These are phyloP conservation scores for Malassezia slooffiae DNA, from an alignment of 1,284 basidiomycete species.

Conservation along the genomic window DNA sequence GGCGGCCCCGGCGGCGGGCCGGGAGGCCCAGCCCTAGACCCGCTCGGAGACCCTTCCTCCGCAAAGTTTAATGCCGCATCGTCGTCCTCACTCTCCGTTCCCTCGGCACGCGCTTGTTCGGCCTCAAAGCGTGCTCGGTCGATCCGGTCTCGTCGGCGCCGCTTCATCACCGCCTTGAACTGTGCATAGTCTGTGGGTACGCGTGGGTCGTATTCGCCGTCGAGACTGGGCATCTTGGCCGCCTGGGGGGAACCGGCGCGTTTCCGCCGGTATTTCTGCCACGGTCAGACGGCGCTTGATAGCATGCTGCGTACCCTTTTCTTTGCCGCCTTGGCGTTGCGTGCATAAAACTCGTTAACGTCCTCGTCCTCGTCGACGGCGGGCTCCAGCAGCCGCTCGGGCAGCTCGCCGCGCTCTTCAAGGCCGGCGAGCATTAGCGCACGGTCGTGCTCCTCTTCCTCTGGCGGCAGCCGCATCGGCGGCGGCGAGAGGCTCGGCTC, in stretches of 20 bases:
- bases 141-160: conserved; percentile 17
- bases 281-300: neutral
- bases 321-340: too few species aligned
- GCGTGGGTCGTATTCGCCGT: conserved; percentile 32
- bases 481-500: too few species aligned
- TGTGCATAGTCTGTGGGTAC: conserved; percentile 36
- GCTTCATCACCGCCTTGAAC: conserved; percentile 26
- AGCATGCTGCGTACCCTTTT: conserved; percentile 14
- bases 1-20: conserved; percentile 18
- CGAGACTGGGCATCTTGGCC: neutral
- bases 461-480: conserved; percentile 12
- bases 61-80: too few species aligned
- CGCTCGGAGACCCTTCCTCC: too few species aligned
- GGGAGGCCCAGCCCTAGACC: conserved; percentile 10
- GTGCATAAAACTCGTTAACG: conserved; percentile 26
- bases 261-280: neutral
- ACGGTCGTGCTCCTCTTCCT: conserved; percentile 20
- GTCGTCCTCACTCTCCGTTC: too few species aligned
- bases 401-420: conserved; percentile 12
- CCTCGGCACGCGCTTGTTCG: too few species aligned
- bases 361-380: conserved; percentile 23
- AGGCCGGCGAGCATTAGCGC: conserved; percentile 4
- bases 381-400: neutral
- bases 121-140: too few species aligned
- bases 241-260: neutral